Base-by-base conservation (phyloP, 2,329 filamentous ascomycete species). In the Fusarium abutilonis region DNA sequence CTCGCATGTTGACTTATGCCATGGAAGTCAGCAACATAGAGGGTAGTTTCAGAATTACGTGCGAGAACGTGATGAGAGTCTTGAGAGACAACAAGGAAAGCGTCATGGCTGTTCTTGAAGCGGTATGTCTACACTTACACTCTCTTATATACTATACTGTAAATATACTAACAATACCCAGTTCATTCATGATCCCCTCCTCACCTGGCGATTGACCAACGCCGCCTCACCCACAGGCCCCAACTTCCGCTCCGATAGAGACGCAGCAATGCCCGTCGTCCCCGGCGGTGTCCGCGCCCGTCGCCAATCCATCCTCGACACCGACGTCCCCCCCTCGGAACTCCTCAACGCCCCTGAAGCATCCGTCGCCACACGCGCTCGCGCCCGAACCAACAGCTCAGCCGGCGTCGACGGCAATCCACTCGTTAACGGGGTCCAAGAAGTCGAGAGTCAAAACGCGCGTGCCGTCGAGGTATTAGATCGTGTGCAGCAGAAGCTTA, bases 11-110 rank as follows among this genome's bases (percentile, higher is more conserved):
- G 78, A 99, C 96, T 0, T 99, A 97, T 74, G 96, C 96, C 19
- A 99, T 99, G 95, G 95, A 99, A 79, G 95, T 99, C 52, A 97
- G 93, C 84, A 99, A 99, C 74, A 99, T 99, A 67, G 95, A 99
- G 77, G 95, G 95, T 69, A 97, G 92, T 77, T 99, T 97, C 83
- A 88, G 96, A 59, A 98, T 97, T 55, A 98, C 95, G 6, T 99
- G 94, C 70, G 96, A 99, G 78, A 93, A 97, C 70, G 94, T 97
- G 46, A 99, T 99, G 95, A 87, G 95, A 60, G 93, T 99, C 13
- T 81, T 99, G 65, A 84, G 95, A 53, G 93, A 95, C 67, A 99
- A 99, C 78, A 99, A 99, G 78, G 95, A 99, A 79, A 97, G 93
- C 38, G 85, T 99, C 56, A 97, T 99, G 92, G 95, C 95, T 28